Conservation (phyloP, 176 grass and related monocot species). For the Sorghum bicolor region DNA sequence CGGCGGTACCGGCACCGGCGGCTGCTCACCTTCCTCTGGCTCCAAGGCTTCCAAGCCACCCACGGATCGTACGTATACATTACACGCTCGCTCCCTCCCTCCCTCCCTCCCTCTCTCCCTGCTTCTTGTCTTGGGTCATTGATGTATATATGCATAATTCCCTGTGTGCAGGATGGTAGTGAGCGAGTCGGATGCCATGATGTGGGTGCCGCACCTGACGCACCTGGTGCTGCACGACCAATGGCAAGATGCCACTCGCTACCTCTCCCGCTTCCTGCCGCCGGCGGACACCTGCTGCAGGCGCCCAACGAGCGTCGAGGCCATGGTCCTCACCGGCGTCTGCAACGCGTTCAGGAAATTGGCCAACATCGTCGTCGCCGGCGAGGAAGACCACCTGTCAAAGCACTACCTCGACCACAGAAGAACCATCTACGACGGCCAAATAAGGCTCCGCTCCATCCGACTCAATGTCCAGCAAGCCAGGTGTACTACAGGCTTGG, state of each 20-base stretch:
- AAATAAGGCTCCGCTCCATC: background rate
- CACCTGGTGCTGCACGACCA: background rate
- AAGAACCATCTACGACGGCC: background rate
- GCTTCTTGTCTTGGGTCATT: background rate
- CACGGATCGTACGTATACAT: background rate
- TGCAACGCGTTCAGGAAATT: background rate
- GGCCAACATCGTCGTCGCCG: background rate
- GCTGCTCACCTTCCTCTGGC: background rate
- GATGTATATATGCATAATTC: too few species aligned
- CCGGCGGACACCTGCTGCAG: too few species aligned
- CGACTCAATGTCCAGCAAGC: background rate
- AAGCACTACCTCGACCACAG: background rate
- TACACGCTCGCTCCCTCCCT: too few species aligned
- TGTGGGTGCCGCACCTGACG: background rate
- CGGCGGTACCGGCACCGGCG: background rate
- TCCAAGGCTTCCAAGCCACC: background rate
- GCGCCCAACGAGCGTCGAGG: background rate
- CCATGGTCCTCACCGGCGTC: background rate
- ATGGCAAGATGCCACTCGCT: background rate
- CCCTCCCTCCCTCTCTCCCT: background rate
- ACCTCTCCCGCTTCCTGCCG: background rate
- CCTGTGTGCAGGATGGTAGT: background rate
- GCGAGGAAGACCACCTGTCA: fast-evolving
- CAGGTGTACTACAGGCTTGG: background rate
- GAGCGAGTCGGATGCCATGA: background rate